Conservation (phyloP, 2,329 filamentous ascomycete genomes). For the Ophiocordyceps sinensis region DNA sequence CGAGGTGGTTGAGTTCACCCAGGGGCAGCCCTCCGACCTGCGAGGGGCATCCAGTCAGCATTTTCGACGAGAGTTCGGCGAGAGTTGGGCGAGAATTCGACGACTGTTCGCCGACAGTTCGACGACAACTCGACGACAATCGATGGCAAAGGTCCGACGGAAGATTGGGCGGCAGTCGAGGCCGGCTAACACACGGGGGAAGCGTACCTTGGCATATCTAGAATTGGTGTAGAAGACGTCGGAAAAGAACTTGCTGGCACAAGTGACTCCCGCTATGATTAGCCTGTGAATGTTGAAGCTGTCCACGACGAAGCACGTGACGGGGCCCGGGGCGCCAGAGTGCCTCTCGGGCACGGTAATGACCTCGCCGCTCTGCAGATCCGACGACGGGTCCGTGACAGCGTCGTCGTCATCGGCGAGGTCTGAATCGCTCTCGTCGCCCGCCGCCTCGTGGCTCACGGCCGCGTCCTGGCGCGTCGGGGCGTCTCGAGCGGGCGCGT, state of each 20-base stretch:
- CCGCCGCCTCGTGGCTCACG: constrained; percentile 13
- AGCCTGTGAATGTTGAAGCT: constrained; percentile 97
- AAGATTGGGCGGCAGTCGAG: not conserved
- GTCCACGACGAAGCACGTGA: constrained; percentile 77
- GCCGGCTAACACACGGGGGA: too few species aligned
- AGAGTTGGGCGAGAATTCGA: too few species aligned
- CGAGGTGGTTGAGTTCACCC: constrained; percentile 85
- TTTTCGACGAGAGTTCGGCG: not conserved
- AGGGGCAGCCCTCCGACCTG: constrained; percentile 90
- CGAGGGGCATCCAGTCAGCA: constrained; percentile 4
- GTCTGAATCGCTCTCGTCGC: constrained; percentile 34
- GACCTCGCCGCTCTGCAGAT: constrained; percentile 8
- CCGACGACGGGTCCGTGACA: constrained; percentile 11
- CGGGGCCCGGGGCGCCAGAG: constrained; percentile 13
- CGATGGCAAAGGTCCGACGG: too few species aligned
- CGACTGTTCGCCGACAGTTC: too few species aligned
- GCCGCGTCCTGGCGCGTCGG: constrained; percentile 19
- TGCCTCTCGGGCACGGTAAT: constrained; percentile 10
- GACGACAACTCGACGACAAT: too few species aligned
- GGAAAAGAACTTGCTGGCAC: constrained; percentile 98
- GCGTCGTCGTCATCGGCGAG: constrained; percentile 34
- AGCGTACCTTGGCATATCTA: constrained; percentile 86
- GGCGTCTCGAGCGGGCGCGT: constrained; percentile 23
- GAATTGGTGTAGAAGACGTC: constrained; percentile 99
- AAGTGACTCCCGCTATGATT: constrained; percentile 93